Base-by-base conservation (phyloP, 2,329 filamentous ascomycete genomes). In the Plectosphaerella cucumerina region DNA sequence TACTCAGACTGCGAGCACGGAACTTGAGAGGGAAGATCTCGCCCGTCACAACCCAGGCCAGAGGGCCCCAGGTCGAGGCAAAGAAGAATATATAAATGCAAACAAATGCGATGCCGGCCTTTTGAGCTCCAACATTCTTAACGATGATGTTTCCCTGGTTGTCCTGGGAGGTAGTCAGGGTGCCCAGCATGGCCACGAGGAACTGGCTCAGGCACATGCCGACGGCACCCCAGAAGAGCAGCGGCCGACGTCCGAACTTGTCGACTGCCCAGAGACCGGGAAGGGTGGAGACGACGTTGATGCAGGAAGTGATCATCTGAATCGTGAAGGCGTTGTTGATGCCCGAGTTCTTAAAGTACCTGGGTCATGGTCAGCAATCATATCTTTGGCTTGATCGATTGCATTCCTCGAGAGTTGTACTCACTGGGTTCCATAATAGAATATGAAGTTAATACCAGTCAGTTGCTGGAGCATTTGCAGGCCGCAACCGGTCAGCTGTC, bases 1-100 rank as follows among this genome's bases (percentile, higher is more conserved):
- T 78, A 44, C 80, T 81, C 58, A 89, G 78, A 4, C 76, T 78
- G 60, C 80, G 80, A n/a, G 86, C 85, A 47, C 86, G 81, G 49
- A 75, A 73, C 69, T 80, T 82, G 42, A 86, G 73, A 2, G 82
- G 82, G 66, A 76, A 86, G 57, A 86, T 82, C 63, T 86, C 82
- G 52, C 81, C 78, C 1, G 75, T 82, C 11, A 83, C 76, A 34
- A 79, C 75, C 76, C 76, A 77, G 22, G 66, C 66, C 2, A 72
- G 61, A 0, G 71, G 71, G 1, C 85, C 85, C 85, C 85, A 89
- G 1, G 84, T 86, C 4, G 78, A 77, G 41, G 86, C 85, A 58
- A 89, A 89, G 75, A 86, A 88, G 74, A 86, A 87, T 65, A 89
- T 88, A 68, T 84, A 88, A 57, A 87, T 75, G 67, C 84, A 87